These are phyloP conservation scores for Laetiporus sulphureus DNA, from an alignment of 1,284 basidiomycete genomes.

Conservation along the genomic window DNA sequence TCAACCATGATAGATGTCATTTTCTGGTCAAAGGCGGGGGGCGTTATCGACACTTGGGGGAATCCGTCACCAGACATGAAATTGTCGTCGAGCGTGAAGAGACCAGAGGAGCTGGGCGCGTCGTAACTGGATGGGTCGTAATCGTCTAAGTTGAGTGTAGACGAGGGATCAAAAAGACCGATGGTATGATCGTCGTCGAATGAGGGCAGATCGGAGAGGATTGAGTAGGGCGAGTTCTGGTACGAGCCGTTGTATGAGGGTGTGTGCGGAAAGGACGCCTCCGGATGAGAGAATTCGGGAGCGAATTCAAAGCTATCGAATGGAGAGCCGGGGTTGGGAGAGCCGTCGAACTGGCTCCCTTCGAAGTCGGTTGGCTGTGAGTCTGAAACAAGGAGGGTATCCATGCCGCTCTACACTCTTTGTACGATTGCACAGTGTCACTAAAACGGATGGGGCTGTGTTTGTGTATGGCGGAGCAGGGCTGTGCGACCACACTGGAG, in stretches of 20 bases:
- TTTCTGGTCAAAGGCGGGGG: constrained; percentile 27
- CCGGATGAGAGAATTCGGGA: constrained; percentile 22
- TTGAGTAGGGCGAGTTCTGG: constrained; percentile 63
- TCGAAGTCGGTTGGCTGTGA: constrained; percentile 20
- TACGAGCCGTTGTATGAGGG: constrained; percentile 51
- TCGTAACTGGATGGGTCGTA: constrained; percentile 71
- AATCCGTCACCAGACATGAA: constrained; percentile 38
- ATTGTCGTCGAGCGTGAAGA: constrained; percentile 53
- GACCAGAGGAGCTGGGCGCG: constrained; percentile 37
- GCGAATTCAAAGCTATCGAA: constrained; percentile 33
- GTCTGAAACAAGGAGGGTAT: constrained; percentile 9
- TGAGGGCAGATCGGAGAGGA: constrained; percentile 52
- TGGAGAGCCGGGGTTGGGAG: constrained; percentile 18
- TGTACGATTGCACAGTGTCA: too few relatives aligned
- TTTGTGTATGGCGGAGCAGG: too few relatives aligned
- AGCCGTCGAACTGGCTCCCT: constrained; percentile 16
- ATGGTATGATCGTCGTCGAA: constrained; percentile 41
- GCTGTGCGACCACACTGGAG: too few relatives aligned
- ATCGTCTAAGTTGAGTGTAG: constrained; percentile 32
- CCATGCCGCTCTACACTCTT: too few relatives aligned
- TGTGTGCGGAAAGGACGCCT: constrained; percentile 35
- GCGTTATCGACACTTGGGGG: constrained; percentile 35
- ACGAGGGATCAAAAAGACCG: constrained; percentile 32
- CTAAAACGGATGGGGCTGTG: too few relatives aligned
- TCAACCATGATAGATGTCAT: constrained; percentile 24